These are phyloP conservation scores for Obelidium mucronatum DNA, from an alignment of 192 early-diverging fungal genomes.

Conservation along the genomic window DNA sequence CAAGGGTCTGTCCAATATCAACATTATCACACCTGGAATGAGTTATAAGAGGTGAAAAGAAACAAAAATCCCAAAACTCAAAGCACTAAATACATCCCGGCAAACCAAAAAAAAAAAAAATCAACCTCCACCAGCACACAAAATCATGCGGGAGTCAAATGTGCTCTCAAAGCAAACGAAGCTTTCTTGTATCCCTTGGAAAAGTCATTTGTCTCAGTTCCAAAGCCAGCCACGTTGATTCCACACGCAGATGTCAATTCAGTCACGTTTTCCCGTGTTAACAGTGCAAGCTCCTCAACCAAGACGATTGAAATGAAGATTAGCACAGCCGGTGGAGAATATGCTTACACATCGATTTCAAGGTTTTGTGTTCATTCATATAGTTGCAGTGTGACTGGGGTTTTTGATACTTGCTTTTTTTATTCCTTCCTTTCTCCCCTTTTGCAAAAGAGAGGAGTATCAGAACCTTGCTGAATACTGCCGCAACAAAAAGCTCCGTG, in stretches of 20 bases:
- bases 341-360: conserved; percentile 88
- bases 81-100: not conserved
- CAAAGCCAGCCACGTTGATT: conserved; percentile 92
- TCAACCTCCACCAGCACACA: conserved; percentile 66
- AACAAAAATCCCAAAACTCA: too few relatives aligned
- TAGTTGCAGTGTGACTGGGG: too few relatives aligned
- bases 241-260: conserved; percentile 82
- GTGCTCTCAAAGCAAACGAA: conserved; percentile 97
- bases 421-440: conserved; percentile 12
- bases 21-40: conserved; percentile 72
- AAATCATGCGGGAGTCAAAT: conserved; percentile 84
- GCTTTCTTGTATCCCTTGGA: conserved; percentile 93
- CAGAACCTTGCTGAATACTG: conserved; percentile 81
- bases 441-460: conserved; percentile 78
- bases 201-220: conserved; percentile 91
- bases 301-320: conserved; percentile 96
- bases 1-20: conserved; percentile 79
- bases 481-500: conserved; percentile 71
- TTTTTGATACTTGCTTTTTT: conserved; percentile 9
- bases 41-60: conserved; percentile 45
- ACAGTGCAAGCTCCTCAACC: conserved; percentile 44
- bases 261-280: conserved; percentile 89
- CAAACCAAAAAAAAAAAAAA: too few relatives aligned
- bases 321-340: conserved; percentile 82
- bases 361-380: conserved; percentile 42